A percentile compares a stretch with the other conserved stretches of the same genome.
Conservation (phyloP, 2,329 filamentous ascomycete genomes). For the Zasmidium cellare region DNA sequence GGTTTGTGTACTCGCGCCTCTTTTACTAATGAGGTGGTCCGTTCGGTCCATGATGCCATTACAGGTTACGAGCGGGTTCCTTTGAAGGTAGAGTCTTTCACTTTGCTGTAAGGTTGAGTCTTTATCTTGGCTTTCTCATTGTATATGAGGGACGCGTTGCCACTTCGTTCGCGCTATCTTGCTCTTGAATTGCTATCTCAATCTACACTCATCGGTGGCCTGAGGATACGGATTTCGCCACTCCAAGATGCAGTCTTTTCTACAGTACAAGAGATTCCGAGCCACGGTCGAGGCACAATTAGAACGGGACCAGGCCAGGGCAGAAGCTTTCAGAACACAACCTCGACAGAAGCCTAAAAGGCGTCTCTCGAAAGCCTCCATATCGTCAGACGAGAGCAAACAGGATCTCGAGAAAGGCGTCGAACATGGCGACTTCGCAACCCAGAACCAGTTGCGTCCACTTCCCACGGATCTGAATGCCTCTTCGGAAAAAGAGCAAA, state of each 20-base stretch:
- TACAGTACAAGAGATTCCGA: slow-evolving; percentile 30
- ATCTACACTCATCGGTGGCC: slow-evolving; percentile 22
- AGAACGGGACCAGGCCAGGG: slow-evolving; percentile 24
- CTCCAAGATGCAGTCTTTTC: slow-evolving; percentile 20
- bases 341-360: not conserved
- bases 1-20: too few species aligned
- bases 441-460: not conserved
- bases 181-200: too few species aligned
- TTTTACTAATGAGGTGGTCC: not conserved
- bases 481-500: not conserved
- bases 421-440: slow-evolving; percentile 12
- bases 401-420: slow-evolving; percentile 24
- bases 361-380: slow-evolving; percentile 11
- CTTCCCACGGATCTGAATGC: not conserved
- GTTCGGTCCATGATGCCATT: not conserved
- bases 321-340: slow-evolving; percentile 4
- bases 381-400: slow-evolving; percentile 21
- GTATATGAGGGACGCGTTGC: too few species aligned
- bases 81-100: not conserved
- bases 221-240: not conserved
- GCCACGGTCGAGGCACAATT: slow-evolving; percentile 25
- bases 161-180: too few species aligned
- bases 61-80: slow-evolving; percentile 1
- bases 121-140: too few species aligned
- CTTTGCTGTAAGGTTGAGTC: not conserved